phyloP scores from a whole-genome alignment of 768 basidiomycete genomes.

The Crepidotus variabilis region DNA sequence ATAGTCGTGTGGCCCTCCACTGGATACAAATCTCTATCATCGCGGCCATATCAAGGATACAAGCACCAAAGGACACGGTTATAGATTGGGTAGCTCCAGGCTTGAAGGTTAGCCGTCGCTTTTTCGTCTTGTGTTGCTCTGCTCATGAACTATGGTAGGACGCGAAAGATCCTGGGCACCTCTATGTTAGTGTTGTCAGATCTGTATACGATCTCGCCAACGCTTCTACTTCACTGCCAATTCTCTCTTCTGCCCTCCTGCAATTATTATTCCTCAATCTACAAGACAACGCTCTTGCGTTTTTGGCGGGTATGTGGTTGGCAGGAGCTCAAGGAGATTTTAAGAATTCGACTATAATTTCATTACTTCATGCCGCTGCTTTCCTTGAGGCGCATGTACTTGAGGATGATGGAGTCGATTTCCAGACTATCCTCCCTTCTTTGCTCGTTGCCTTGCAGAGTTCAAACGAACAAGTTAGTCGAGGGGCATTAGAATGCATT shows the following conservation, averaged over 20 bases:
- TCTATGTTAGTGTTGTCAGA: slow-evolving; percentile 60
- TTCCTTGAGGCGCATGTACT: slow-evolving; percentile 73
- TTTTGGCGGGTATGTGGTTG: slow-evolving; percentile 75
- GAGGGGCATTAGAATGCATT: slow-evolving; percentile 55
- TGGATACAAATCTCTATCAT: slow-evolving; percentile 60
- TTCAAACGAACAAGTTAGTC: slow-evolving; percentile 35
- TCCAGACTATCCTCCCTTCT: slow-evolving; percentile 74
- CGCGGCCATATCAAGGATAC: slow-evolving; percentile 45
- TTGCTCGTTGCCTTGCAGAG: slow-evolving; percentile 60
- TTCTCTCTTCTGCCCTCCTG: slow-evolving; percentile 56
- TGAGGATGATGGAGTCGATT: slow-evolving; percentile 57
- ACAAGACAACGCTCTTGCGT: slow-evolving; percentile 67
- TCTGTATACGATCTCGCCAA: slow-evolving; percentile 67
- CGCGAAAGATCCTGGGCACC: slow-evolving; percentile 22
- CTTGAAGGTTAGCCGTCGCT: slow-evolving; percentile 26
- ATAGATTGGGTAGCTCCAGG: slow-evolving; percentile 51
- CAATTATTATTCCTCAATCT: slow-evolving; percentile 64
- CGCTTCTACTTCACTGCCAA: slow-evolving; percentile 40
- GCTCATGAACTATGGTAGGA: slow-evolving; percentile 8
- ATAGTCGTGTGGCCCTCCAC: slow-evolving; percentile 47
- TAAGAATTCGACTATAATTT: slow-evolving; percentile 40
- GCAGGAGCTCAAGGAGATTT: slow-evolving; percentile 20
- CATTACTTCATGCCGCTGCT: slow-evolving; percentile 73
- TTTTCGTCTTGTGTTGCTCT: background rate
- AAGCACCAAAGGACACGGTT: slow-evolving; percentile 33